Evolutionary conservation across 352 stramenopile species (phyloP).

Genomic region (Phytophthora tentaculata): DNA sequence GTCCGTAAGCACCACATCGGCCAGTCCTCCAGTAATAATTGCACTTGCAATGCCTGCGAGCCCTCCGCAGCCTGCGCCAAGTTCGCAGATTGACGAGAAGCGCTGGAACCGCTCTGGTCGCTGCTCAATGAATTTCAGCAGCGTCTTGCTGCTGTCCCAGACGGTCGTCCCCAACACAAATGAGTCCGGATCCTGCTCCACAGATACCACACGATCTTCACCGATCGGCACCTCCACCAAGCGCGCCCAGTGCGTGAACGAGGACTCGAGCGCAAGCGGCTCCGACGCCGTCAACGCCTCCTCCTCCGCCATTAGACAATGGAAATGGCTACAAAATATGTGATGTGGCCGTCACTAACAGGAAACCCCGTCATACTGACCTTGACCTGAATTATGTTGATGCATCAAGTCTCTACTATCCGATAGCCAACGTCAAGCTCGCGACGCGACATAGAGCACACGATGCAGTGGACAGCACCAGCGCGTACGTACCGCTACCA

Average conservation of each 20-base stretch:
- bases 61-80: slow-evolving; percentile 74
- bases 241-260: slow-evolving; percentile 84
- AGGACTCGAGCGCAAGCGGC: slow-evolving; percentile 72
- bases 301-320: slow-evolving; percentile 58
- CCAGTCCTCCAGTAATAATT: slow-evolving; percentile 63
- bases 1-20: slow-evolving; percentile 78
- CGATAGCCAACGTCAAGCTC: slow-evolving; percentile 7
- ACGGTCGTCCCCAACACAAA: slow-evolving; percentile 85
- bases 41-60: slow-evolving; percentile 77
- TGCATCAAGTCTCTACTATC: slow-evolving; percentile 26
- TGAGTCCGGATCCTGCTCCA: slow-evolving; percentile 81
- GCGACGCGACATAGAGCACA: slow-evolving; percentile 9
- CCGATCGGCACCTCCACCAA: slow-evolving; percentile 67
- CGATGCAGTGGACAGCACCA: slow-evolving; percentile 4
- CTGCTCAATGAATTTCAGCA: slow-evolving; percentile 88
- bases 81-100: slow-evolving; percentile 75
- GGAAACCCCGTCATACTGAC: slow-evolving; percentile 15
- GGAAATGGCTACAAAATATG: slow-evolving; percentile 16
- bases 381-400: slow-evolving; percentile 31
- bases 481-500: neutral
- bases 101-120: slow-evolving; percentile 49
- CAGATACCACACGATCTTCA: slow-evolving; percentile 50
- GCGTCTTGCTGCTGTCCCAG: slow-evolving; percentile 87
- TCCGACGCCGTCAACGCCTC: slow-evolving; percentile 58
- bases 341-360: slow-evolving; percentile 8